phyloP scores from a whole-genome alignment of 2,329 filamentous ascomycete genomes.

The Phoma sp. region DNA sequence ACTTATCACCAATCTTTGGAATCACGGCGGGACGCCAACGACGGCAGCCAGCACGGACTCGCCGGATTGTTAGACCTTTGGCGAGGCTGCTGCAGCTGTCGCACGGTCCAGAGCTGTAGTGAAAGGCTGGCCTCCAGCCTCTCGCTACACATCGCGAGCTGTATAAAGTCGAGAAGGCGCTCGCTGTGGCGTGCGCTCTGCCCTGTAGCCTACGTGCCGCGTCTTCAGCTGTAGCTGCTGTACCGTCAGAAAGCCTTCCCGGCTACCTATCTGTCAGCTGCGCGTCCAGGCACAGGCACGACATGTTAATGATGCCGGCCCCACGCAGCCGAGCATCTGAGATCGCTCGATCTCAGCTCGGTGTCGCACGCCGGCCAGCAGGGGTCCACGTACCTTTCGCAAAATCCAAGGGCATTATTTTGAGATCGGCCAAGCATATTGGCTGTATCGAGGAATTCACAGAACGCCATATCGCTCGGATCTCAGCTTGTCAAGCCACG shows the following conservation, averaged over 20 bases:
- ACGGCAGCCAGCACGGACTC: slow-evolving; percentile 16
- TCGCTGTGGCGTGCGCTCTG: background rate
- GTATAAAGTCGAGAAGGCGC: background rate
- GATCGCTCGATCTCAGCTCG: background rate
- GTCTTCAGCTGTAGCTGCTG: slow-evolving; percentile 1
- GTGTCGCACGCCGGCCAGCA: background rate
- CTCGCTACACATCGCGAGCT: slow-evolving; percentile 6
- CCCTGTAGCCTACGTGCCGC: background rate
- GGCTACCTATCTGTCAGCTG: slow-evolving; percentile 4
- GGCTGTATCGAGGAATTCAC: background rate
- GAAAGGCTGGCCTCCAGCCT: background rate
- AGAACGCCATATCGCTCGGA: background rate
- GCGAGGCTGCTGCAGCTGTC: slow-evolving; percentile 4
- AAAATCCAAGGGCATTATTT: background rate
- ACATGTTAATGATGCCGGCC: slow-evolving; percentile 3
- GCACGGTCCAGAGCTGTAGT: slow-evolving; percentile 13
- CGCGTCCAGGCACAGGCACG: slow-evolving; percentile 2
- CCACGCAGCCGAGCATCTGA: slow-evolving; percentile 11
- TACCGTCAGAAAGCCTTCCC: background rate
- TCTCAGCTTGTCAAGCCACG: slow-evolving; percentile 6
- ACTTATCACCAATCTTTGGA: slow-evolving; percentile 1
- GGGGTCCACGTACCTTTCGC: background rate
- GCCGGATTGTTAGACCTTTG: background rate
- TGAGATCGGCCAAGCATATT: background rate
- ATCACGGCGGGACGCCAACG: background rate